phyloP scores from a whole-genome alignment of 176 grass and related monocot genomes.

The Zea mays region Zm-B73-REFERENCE-NAM-5.0 NC_050101.1:176640501-176641000 shows the following conservation, averaged over 20 bases:
- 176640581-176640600: conserved; percentile 41
- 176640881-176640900: conserved; percentile 70
- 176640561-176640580: conserved; percentile 7
- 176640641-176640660: conserved; percentile 90
- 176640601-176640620: conserved; percentile 82
- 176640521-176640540: conserved; percentile 1
- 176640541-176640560: background rate
- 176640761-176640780: no score
- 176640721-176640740: background rate
- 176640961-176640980: background rate
- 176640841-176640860: conserved; percentile 63
- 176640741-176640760: no score
- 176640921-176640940: background rate
- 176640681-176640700: conserved; percentile 78
- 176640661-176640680: conserved; percentile 74
- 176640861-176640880: conserved; percentile 79
- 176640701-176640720: background rate
- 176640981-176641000: background rate
- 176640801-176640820: conserved; percentile 1
- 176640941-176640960: background rate
- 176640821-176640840: conserved; percentile 69
- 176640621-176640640: conserved; percentile 87
- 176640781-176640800: background rate
- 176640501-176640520: conserved; percentile 98
- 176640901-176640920: conserved; percentile 59